phyloP scores from a whole-genome alignment of 2,329 filamentous ascomycete genomes.

The Tolypocladium amazonense region DNA sequence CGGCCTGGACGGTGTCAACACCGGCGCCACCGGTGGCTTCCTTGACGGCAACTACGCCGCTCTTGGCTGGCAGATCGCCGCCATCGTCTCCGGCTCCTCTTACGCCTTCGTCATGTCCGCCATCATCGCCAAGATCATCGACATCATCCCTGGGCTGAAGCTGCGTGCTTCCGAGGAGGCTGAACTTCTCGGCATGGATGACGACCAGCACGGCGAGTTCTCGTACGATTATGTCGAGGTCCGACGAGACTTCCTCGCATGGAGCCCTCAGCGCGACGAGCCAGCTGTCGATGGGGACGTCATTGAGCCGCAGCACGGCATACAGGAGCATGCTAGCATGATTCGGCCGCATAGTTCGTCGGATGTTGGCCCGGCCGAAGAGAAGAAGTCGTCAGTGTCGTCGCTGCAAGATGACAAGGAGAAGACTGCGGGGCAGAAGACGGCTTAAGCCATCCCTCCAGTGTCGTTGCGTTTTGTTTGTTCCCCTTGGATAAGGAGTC shows the following conservation, averaged over 20 bases:
- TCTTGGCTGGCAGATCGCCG: constrained; percentile 72
- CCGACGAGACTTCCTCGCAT: constrained; percentile 76
- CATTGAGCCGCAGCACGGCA: constrained; percentile 59
- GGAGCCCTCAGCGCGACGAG: constrained; percentile 66
- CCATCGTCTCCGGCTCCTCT: constrained; percentile 53
- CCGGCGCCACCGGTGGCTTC: constrained; percentile 56
- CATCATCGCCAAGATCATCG: constrained; percentile 62
- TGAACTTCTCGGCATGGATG: constrained; percentile 79
- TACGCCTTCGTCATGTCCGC: constrained; percentile 69
- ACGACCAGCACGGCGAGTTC: constrained; percentile 83
- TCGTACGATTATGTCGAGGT: constrained; percentile 88
- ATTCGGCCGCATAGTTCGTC: constrained; percentile 14
- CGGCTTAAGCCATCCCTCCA: not conserved
- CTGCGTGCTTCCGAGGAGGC: constrained; percentile 73
- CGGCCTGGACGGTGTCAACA: constrained; percentile 68
- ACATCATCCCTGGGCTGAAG: constrained; percentile 66
- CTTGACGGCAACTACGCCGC: constrained; percentile 64
- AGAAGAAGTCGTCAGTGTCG: constrained; percentile 5
- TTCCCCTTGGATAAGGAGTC: not conserved
- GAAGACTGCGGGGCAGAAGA: constrained; percentile 2
- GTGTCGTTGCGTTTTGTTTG: not conserved
- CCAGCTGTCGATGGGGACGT: constrained; percentile 47
- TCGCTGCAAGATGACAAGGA: constrained; percentile 4
- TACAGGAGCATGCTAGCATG: constrained; percentile 49
- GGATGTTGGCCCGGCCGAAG: constrained; percentile 3